Evolutionary conservation across 2,329 filamentous ascomycete genomes (phyloP), one percentile per base, ranked within the genome.

Genomic region (Apiospora saccharicola): DNA sequence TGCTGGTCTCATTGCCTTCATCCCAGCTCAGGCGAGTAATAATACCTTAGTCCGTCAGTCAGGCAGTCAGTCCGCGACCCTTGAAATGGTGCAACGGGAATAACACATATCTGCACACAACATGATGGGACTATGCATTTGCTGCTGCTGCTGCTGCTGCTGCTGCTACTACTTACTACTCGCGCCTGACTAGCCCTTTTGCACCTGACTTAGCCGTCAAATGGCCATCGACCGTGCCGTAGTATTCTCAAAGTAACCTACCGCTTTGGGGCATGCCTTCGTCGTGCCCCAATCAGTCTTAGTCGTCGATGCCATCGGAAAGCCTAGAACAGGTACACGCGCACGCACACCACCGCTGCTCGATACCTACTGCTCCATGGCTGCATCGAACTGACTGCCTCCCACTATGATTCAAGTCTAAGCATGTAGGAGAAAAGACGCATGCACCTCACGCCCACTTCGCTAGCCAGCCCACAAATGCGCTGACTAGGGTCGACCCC

Each of bases 401-500:
- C 37, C 3, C 37, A 41, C 37, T 41, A 64, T 22, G 57, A 64
- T 64, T 64, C 57, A n/a, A 64, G 57, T 22, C 57, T 64, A 64
- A 41, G 34, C 57, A 37, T 41, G 57, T 64, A 64, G 57, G 34
- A 41, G 57, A 64, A 64, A 64, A 64, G 57, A 64, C 34, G 57
- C 57, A 64, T 64, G 57, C 57, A 64, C 57, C 57, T 64, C 57
- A 41, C 57, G 41, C 57, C 57, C 57, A 64, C 57, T 64, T 41
- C 16, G 37, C 57, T 34, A 34, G 26, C 53, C 34, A 41, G 57
- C 34, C 57, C 57, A 64, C 57, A 64, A 64, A 41, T 41, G 57
- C 78, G 74, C 73, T 77, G 75, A 77, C 75, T 75, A 78, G 78
- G 78, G 80, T 77, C 75, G 68, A 75, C 76, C 79, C 80, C 76